phyloP scores from a whole-genome alignment of 192 early-diverging fungal species.

The Neocallimastix lanati region DNA sequence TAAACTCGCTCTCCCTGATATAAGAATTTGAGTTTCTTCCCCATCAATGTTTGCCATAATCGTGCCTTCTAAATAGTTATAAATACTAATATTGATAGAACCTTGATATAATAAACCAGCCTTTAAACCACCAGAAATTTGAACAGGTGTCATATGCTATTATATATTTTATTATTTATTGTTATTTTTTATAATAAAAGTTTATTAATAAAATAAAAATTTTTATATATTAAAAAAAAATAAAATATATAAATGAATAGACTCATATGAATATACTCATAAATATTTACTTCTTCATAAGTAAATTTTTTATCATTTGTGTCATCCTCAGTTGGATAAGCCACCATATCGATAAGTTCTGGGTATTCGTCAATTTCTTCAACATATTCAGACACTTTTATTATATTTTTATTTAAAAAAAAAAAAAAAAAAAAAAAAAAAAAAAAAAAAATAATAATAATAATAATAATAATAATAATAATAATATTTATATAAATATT shows the following conservation, averaged over 20 bases:
- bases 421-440: too few species aligned
- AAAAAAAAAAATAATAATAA: too few species aligned
- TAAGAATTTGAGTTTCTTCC: conserved; percentile 50
- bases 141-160: conserved; percentile 54
- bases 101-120: conserved; percentile 63
- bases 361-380: conserved; percentile 47
- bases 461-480: too few species aligned
- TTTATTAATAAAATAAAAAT: neutral
- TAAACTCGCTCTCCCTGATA: conserved; percentile 63
- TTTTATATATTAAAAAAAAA: neutral
- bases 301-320: conserved; percentile 29
- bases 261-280: neutral
- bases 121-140: conserved; percentile 72
- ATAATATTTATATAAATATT: too few species aligned
- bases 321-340: conserved; percentile 19
- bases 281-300: conserved; percentile 43
- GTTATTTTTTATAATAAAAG: neutral
- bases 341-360: conserved; percentile 85
- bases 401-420: too few species aligned
- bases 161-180: neutral
- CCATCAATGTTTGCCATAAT: conserved; percentile 57
- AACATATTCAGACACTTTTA: conserved; percentile 60
- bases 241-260: neutral
- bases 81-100: conserved; percentile 54
- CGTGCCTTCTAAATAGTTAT: conserved; percentile 78